Base-by-base conservation (phyloP, 2,329 filamentous ascomycete genomes). In the Tolypocladium nubicola region DNA sequence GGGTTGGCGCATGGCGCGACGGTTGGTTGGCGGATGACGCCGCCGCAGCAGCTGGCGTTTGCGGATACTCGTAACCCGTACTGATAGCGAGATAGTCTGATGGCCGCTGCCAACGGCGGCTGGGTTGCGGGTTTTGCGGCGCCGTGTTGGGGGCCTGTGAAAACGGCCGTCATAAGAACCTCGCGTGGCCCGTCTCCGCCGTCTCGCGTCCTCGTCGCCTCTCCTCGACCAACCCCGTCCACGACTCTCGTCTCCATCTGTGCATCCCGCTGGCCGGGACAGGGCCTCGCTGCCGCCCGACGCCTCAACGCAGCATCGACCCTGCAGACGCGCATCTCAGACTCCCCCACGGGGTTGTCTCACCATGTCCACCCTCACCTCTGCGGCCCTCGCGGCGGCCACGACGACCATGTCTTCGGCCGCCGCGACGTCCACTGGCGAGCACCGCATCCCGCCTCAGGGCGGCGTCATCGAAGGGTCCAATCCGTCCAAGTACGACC, bases 401-500 rank as follows among this genome's bases (percentile, higher is more conserved):
- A 26, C 30, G 21, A 26, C 30, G 21, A 38, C 35, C 4, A 26
- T 41, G 43, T 38, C 45, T 4, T 26, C 33, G 9, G 56, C 49
- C 6, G 50, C 56, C 16, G 19, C 56, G 4, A 53, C 30, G 21
- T 39, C 57, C n/a, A 50, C 54, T 10, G 14, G 14, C 41, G 41
- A 16, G 16, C 35, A 59, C 11, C 47, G 49, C 2, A 53, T 47
- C 5, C 23, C 55, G n/a, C 55, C 55, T 13, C 77, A 79, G 61
- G 76, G 75, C 56, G 89, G 89, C 61, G 81, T 93, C 59, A 75
- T 93, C 49, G 87, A 90, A 62, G 85, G 85, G 49, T 73, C 81
- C 55, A 85, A 90, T 61, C 89, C 89, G 1, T 78, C 86, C 37
- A 68, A 79, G 37, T 90, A 87, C 72, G 83, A 87, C 63, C 66